Evolutionary conservation across 1,284 basidiomycete species (phyloP).

Genomic region (Rhodotorula mucilaginosa): DNA sequence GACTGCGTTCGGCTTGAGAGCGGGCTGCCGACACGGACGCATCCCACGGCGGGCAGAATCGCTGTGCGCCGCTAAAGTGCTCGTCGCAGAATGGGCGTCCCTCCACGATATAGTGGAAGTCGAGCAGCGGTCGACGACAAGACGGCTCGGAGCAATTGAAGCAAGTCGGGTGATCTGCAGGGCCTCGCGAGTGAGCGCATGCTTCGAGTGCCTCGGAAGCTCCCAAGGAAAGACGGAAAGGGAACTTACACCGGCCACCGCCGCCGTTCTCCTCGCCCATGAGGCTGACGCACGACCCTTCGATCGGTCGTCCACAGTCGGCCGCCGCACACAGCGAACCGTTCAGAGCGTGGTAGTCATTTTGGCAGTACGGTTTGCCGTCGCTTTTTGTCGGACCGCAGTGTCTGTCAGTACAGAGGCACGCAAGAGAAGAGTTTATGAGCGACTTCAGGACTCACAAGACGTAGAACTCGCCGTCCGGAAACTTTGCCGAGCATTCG

Average conservation of each 20-base stretch:
- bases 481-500: slow-evolving; percentile 41
- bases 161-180: slow-evolving; percentile 43
- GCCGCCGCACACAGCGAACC: slow-evolving; percentile 43
- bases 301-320: slow-evolving; percentile 42
- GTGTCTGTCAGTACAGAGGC: not conserved
- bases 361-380: slow-evolving; percentile 44
- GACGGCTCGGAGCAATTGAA: slow-evolving; percentile 41
- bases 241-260: slow-evolving; percentile 40
- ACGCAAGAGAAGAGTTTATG: not conserved
- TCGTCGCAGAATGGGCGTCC: slow-evolving; percentile 44
- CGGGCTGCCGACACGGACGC: no score
- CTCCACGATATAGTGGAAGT: slow-evolving; percentile 45
- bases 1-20: no score
- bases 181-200: no score
- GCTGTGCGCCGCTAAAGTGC: no score
- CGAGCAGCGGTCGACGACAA: slow-evolving; percentile 40
- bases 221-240: not conserved
- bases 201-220: not conserved
- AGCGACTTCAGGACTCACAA: slow-evolving; percentile 15
- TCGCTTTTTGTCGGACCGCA: slow-evolving; percentile 13
- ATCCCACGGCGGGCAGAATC: no score
- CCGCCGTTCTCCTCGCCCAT: slow-evolving; percentile 41
- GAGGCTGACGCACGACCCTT: slow-evolving; percentile 46
- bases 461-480: slow-evolving; percentile 46
- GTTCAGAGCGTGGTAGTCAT: slow-evolving; percentile 44